A percentile compares a stretch with the other conserved stretches of the same genome.
These are phyloP conservation scores for Phyllosticta citriasiana DNA, from an alignment of 2,329 filamentous ascomycete species.

Conservation along the genomic window DNA sequence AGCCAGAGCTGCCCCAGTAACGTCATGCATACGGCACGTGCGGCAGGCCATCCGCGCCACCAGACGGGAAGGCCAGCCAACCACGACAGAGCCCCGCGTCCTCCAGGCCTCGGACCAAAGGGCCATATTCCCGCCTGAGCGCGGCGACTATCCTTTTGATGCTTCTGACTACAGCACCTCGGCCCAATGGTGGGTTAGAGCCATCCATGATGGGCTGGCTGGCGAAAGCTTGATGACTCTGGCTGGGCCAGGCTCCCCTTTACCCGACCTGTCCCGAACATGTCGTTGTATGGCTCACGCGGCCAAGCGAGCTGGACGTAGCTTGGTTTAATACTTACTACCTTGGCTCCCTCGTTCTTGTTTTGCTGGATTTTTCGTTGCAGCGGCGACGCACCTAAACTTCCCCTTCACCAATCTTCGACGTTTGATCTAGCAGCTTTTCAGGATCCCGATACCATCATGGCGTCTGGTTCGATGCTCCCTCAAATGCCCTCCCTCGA, in stretches of 20 bases:
- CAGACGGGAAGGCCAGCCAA: constrained; percentile 3
- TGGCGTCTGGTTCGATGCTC: constrained; percentile 8
- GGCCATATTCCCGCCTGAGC: not conserved
- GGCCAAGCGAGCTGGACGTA: not conserved
- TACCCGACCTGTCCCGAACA: constrained; percentile 9
- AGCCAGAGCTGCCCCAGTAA: not conserved
- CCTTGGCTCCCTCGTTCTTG: constrained; percentile 7
- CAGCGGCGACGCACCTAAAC: not conserved
- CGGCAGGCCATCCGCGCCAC: constrained; percentile 4
- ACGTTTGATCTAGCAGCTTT: not conserved
- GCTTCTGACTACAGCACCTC: constrained; percentile 1
- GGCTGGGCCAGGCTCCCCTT: not conserved
- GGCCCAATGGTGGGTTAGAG: constrained; percentile 4
- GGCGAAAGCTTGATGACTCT: not conserved
- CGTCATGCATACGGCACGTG: constrained; percentile 5
- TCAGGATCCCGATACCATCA: not conserved
- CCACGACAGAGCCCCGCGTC: constrained; percentile 3
- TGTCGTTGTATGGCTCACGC: constrained; percentile 2
- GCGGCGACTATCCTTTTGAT: not conserved
- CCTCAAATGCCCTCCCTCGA: constrained; percentile 38
- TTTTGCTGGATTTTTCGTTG: not conserved
- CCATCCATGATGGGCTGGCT: too few relatives aligned
- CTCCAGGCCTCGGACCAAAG: constrained; percentile 12
- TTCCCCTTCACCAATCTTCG: not conserved
- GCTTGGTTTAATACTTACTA: constrained; percentile 8